A percentile compares a stretch with the other conserved stretches of the same genome.
phyloP scores from a whole-genome alignment of 2,329 filamentous ascomycete species.

The Emergomyces pasteurianus region DNA sequence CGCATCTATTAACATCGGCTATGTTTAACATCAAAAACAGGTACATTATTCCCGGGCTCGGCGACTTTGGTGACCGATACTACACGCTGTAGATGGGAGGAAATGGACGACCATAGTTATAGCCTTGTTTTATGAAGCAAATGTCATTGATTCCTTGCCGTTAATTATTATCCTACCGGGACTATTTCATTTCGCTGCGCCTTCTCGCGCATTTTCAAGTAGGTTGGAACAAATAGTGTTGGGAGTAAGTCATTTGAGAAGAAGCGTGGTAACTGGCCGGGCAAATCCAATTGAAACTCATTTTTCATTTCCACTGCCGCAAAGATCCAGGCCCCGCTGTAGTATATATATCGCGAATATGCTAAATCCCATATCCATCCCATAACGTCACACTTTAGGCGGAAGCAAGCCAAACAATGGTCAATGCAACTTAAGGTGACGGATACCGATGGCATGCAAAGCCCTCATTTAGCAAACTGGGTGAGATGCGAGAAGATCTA shows the following conservation, averaged over 20 bases:
- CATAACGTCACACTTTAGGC: not conserved
- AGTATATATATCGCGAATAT: not conserved
- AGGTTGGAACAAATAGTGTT: not conserved
- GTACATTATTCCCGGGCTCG: slow-evolving; percentile 87
- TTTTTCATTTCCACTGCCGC: not conserved
- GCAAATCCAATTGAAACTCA: not conserved
- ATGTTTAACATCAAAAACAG: slow-evolving; percentile 37
- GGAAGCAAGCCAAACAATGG: not conserved
- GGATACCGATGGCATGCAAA: not conserved
- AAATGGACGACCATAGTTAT: not conserved
- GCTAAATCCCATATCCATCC: not conserved
- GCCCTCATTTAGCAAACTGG: not conserved
- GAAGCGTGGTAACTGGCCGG: not conserved
- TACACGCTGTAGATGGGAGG: slow-evolving; percentile 60
- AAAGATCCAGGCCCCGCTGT: not conserved
- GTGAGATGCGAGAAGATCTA: not conserved
- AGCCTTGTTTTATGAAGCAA: not conserved
- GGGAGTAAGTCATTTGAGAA: not conserved
- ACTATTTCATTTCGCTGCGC: not conserved
- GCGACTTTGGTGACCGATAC: slow-evolving; percentile 91
- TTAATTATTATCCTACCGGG: not conserved
- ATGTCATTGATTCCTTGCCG: not conserved
- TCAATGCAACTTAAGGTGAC: not conserved
- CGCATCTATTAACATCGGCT: not conserved
- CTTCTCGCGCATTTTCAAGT: not conserved